These are phyloP conservation scores for Trichoderma oligosporum DNA, from an alignment of 2,329 filamentous ascomycete species.

Conservation along the genomic window DNA sequence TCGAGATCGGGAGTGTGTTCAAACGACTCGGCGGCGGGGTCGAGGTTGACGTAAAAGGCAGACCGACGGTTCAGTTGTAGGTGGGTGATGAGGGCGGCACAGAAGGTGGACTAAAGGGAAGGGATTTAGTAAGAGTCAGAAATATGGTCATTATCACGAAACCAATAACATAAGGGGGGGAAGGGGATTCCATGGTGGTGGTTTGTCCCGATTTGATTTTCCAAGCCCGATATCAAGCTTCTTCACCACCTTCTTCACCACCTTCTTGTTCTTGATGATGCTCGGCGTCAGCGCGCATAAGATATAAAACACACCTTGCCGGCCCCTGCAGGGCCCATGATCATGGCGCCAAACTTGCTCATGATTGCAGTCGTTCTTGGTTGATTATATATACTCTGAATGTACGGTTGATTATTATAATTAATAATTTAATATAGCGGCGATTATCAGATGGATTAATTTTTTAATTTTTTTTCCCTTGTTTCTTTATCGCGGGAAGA, in stretches of 20 bases:
- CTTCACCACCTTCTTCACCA: not conserved
- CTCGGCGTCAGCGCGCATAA: conserved; percentile 9
- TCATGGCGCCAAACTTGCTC: conserved; percentile 91
- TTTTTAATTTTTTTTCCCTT: not conserved
- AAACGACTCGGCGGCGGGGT: conserved; percentile 91
- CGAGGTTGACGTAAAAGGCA: conserved; percentile 96
- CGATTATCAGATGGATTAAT: too few species aligned
- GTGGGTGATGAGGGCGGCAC: conserved; percentile 87
- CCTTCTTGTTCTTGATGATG: not conserved
- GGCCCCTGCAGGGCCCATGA: conserved; percentile 94
- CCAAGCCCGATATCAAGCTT: not conserved
- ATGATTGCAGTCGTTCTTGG: conserved; percentile 51
- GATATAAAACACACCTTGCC: conserved; percentile 64
- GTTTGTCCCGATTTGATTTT: too few species aligned
- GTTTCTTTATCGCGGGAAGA: not conserved
- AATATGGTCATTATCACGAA: too few species aligned
- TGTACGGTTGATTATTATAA: not conserved
- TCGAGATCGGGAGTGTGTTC: conserved; percentile 88
- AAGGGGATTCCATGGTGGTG: too few species aligned
- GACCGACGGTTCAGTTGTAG: conserved; percentile 87
- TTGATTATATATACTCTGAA: not conserved
- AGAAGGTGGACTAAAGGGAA: conserved; percentile 79
- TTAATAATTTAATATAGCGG: not conserved
- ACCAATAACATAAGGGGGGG: not conserved
- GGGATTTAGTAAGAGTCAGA: not conserved